phyloP scores from a whole-genome alignment of 768 basidiomycete genomes.

The Termitomyces sp. region DNA sequence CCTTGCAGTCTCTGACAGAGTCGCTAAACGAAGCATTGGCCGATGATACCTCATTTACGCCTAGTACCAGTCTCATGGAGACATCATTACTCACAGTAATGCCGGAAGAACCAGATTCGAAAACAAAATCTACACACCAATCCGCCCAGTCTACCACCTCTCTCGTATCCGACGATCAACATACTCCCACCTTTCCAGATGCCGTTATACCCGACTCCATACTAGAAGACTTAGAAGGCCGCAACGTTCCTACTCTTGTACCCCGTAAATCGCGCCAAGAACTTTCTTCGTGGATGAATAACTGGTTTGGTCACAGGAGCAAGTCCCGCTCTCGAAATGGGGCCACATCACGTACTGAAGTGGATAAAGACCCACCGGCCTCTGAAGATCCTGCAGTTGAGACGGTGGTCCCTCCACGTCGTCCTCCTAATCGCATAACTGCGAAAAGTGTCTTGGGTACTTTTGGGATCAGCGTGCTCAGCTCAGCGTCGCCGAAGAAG shows the following conservation, averaged over 20 bases:
- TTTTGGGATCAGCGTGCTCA: slow-evolving; percentile 65
- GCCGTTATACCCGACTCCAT: background rate
- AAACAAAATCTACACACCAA: slow-evolving; percentile 9
- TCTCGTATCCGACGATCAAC: slow-evolving; percentile 3
- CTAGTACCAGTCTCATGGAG: slow-evolving; percentile 25
- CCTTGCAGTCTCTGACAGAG: slow-evolving; percentile 43
- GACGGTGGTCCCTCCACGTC: slow-evolving; percentile 10
- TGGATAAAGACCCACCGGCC: slow-evolving; percentile 16
- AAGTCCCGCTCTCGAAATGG: slow-evolving; percentile 25
- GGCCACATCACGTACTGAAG: slow-evolving; percentile 16
- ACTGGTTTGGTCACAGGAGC: slow-evolving; percentile 59
- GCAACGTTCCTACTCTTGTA: slow-evolving; percentile 10
- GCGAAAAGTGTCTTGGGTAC: slow-evolving; percentile 70
- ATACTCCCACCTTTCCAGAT: slow-evolving; percentile 6
- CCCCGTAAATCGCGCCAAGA: slow-evolving; percentile 33
- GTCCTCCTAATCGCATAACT: slow-evolving; percentile 34
- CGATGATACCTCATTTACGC: slow-evolving; percentile 40
- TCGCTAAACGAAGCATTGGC: slow-evolving; percentile 54
- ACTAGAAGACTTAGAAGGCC: slow-evolving; percentile 1
- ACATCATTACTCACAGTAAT: slow-evolving; percentile 30
- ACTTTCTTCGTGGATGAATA: slow-evolving; percentile 69
- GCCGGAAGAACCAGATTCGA: slow-evolving; percentile 25
- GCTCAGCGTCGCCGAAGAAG: slow-evolving; percentile 35
- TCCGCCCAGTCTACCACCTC: slow-evolving; percentile 5
- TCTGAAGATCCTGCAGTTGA: slow-evolving; percentile 10